Evolutionary conservation across 1,284 basidiomycete species (phyloP).

Genomic region (Serendipita sp.): DNA sequence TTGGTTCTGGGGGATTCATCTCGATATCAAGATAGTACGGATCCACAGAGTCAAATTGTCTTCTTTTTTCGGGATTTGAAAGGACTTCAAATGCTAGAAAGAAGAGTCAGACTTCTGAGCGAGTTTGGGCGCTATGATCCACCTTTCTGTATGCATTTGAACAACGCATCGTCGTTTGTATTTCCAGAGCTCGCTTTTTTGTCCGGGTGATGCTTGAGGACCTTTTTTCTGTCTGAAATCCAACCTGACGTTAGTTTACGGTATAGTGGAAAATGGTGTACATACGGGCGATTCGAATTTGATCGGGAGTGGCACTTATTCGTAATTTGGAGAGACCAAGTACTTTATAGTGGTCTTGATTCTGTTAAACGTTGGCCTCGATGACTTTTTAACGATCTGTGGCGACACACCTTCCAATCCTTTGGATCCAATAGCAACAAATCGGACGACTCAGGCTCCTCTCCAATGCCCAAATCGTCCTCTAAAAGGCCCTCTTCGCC

Average conservation of each 20-base stretch:
- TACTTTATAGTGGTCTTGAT: constrained; percentile 97
- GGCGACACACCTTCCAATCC: constrained; percentile 78
- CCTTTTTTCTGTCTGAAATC: constrained; percentile 82
- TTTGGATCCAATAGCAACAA: constrained; percentile 78
- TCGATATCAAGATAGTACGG: constrained; percentile 60
- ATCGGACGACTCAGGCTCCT: constrained; percentile 72
- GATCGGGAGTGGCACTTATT: constrained; percentile 76
- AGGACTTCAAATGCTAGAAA: constrained; percentile 71
- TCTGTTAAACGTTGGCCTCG: constrained; percentile 30
- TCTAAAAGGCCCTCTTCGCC: constrained; percentile 38
- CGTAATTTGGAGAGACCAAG: constrained; percentile 85
- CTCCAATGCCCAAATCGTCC: constrained; percentile 85
- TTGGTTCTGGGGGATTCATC: constrained; percentile 58
- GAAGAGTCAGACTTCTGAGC: neutral
- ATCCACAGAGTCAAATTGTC: constrained; percentile 96
- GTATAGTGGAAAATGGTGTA: constrained; percentile 15
- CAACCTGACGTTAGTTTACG: neutral
- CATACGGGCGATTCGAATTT: constrained; percentile 94
- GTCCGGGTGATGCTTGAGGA: constrained; percentile 97
- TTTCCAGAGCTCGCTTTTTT: constrained; percentile 81
- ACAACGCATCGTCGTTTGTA: constrained; percentile 93
- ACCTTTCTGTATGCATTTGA: constrained; percentile 96
- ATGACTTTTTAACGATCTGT: neutral
- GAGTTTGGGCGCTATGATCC: constrained; percentile 7
- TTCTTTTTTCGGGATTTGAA: constrained; percentile 72